These are phyloP conservation scores for Erigeron philadelphicus DNA, from an alignment of 140 eudicot species.

Conservation along the genomic window DNA sequence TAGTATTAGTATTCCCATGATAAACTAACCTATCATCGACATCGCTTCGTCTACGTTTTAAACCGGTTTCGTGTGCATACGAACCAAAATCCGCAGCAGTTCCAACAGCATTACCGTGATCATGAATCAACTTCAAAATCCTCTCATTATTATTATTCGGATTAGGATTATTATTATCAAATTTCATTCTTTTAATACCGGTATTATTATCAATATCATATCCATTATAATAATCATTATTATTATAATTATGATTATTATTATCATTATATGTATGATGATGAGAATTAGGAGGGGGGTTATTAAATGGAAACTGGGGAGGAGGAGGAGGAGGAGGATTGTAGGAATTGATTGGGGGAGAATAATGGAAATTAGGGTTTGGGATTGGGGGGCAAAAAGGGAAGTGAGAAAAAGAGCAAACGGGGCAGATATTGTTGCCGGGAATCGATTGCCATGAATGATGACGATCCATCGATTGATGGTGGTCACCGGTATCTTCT, in stretches of 20 bases:
- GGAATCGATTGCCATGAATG: conserved; percentile 55
- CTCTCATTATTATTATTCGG: conserved; percentile 44
- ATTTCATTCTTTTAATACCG: conserved; percentile 53
- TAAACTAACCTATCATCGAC: conserved; percentile 15
- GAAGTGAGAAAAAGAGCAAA: conserved; percentile 58
- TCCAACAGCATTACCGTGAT: conserved; percentile 63
- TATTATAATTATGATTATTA: conserved; percentile 13
- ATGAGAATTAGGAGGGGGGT: too few species aligned
- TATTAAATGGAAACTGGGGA: background rate
- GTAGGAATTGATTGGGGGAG: conserved; percentile 12
- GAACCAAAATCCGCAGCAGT: conserved; percentile 1
- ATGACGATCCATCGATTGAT: conserved; percentile 38
- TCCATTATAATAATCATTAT: conserved; percentile 3
- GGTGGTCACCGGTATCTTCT: too few species aligned
- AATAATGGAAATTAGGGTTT: conserved; percentile 46
- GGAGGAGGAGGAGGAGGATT: conserved; percentile 12
- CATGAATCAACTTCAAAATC: conserved; percentile 69
- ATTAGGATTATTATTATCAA: conserved; percentile 13
- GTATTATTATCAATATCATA: conserved; percentile 15
- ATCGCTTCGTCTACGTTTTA: conserved; percentile 17
- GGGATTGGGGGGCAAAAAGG: conserved; percentile 59
- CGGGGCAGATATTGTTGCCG: conserved; percentile 41
- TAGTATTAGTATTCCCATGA: conserved; percentile 10
- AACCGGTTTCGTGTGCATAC: conserved; percentile 16
- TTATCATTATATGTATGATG: background rate